Conservation (phyloP, 2,329 filamentous ascomycete species). For the Aspergillus sp. region DNA sequence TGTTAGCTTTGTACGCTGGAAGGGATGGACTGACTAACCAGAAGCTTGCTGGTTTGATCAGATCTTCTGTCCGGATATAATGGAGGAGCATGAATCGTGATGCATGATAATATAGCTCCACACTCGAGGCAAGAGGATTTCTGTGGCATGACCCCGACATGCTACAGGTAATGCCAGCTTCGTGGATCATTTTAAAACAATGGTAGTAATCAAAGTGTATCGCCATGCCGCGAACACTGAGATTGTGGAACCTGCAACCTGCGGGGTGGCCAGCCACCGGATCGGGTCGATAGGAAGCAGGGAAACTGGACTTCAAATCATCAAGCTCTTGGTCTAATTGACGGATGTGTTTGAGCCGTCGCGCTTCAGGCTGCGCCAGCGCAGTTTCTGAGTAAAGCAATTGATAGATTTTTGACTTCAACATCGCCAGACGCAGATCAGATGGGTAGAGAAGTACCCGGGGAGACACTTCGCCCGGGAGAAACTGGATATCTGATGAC, state of each 20-base stretch:
- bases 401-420: conserved; percentile 23
- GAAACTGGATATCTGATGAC: conserved; percentile 21
- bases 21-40: conserved; percentile 14
- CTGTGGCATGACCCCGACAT: neutral
- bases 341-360: conserved; percentile 22
- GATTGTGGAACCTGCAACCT: conserved; percentile 22
- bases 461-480: conserved; percentile 12
- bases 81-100: conserved; percentile 24
- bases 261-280: conserved; percentile 14
- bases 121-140: conserved; percentile 19
- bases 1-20: neutral
- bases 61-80: conserved; percentile 14
- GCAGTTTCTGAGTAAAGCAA: conserved; percentile 19
- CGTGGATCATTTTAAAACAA: conserved; percentile 24
- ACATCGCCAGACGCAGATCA: conserved; percentile 21
- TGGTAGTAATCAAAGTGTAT: conserved; percentile 27
- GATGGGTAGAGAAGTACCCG: conserved; percentile 23
- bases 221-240: conserved; percentile 22
- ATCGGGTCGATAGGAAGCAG: conserved; percentile 18
- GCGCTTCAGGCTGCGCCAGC: conserved; percentile 13
- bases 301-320: conserved; percentile 18
- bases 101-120: conserved; percentile 23
- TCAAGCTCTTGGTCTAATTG: conserved; percentile 25
- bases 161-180: conserved; percentile 11
- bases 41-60: conserved; percentile 19